Conservation (phyloP, 768 basidiomycete genomes). For the Calocybe indica region DNA sequence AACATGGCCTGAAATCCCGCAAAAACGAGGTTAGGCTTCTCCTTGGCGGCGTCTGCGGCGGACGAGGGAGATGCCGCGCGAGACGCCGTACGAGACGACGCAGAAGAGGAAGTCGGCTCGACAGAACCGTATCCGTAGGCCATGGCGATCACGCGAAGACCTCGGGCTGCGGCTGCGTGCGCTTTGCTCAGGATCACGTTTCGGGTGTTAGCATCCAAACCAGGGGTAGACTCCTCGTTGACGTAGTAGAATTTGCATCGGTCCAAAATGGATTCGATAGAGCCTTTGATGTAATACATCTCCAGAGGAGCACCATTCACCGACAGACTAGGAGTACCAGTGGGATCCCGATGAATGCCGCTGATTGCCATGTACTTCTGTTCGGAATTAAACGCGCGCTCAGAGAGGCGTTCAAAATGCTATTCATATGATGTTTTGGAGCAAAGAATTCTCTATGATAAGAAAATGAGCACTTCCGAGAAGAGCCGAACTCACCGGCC, state of each 20-base stretch:
- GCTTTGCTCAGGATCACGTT: conserved; percentile 69
- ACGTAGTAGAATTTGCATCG: conserved; percentile 89
- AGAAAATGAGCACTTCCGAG: background rate
- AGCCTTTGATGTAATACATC: conserved; percentile 88
- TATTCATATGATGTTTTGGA: conserved; percentile 20
- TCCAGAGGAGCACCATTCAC: conserved; percentile 41
- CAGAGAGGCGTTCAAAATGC: conserved; percentile 67
- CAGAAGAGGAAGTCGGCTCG: conserved; percentile 24
- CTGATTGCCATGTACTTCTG: conserved; percentile 91
- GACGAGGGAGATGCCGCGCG: conserved; percentile 19
- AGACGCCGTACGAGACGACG: conserved; percentile 22
- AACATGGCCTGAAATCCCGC: conserved; percentile 93
- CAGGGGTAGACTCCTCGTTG: conserved; percentile 82
- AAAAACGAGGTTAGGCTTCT: conserved; percentile 67
- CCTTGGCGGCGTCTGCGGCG: conserved; percentile 13
- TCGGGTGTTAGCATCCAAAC: conserved; percentile 63
- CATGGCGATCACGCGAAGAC: conserved; percentile 87
- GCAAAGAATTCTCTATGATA: background rate
- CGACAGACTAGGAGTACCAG: conserved; percentile 8
- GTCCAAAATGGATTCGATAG: conserved; percentile 82
- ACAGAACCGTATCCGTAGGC: conserved; percentile 76
- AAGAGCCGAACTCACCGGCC: conserved; percentile 44
- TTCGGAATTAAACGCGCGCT: conserved; percentile 91
- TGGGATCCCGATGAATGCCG: conserved; percentile 51
- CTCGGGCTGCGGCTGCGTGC: conserved; percentile 62